Conservation (phyloP, 192 early-diverging fungal species). For the Gryganskiella cystojenkinii region DNA sequence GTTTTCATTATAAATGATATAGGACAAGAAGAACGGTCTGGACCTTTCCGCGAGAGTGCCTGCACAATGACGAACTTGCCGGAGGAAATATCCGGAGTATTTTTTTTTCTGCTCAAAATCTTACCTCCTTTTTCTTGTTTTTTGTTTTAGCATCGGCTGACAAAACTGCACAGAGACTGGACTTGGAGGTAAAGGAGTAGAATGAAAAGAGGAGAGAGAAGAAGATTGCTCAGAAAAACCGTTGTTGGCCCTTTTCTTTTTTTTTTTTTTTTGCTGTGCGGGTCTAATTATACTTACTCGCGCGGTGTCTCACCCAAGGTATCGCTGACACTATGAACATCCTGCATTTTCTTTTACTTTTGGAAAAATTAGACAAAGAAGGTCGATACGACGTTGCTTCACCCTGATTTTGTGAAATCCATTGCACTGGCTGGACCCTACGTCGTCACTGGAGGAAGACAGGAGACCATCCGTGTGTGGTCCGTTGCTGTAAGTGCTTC, state of each 20-base stretch:
- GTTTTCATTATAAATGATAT: too few relatives aligned
- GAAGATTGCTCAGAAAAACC: too few relatives aligned
- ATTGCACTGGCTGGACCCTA: constrained; percentile 71
- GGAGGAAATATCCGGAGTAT: too few relatives aligned
- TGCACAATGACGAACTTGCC: too few relatives aligned
- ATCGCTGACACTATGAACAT: too few relatives aligned
- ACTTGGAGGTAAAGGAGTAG: constrained; percentile 71
- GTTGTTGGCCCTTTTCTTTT: not conserved
- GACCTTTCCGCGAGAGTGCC: too few relatives aligned
- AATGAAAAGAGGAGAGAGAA: too few relatives aligned
- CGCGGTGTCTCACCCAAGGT: not conserved
- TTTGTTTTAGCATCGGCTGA: constrained; percentile 94
- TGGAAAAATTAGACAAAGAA: constrained; percentile 78
- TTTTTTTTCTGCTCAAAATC: too few relatives aligned
- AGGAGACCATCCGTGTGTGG: constrained; percentile 90
- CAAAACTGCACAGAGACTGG: constrained; percentile 89
- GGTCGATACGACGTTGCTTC: constrained; percentile 78
- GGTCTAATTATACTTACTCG: not conserved
- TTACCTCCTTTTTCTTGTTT: too few relatives aligned
- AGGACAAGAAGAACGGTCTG: too few relatives aligned
- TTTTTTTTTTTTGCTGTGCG: not conserved
- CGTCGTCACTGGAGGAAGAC: constrained; percentile 85
- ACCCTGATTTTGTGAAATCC: constrained; percentile 86
- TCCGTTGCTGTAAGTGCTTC: constrained; percentile 76
- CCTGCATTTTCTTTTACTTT: too few relatives aligned